Evolutionary conservation across 306 rosid species (phyloP).

Genomic region (Sophora flavescens): DNA sequence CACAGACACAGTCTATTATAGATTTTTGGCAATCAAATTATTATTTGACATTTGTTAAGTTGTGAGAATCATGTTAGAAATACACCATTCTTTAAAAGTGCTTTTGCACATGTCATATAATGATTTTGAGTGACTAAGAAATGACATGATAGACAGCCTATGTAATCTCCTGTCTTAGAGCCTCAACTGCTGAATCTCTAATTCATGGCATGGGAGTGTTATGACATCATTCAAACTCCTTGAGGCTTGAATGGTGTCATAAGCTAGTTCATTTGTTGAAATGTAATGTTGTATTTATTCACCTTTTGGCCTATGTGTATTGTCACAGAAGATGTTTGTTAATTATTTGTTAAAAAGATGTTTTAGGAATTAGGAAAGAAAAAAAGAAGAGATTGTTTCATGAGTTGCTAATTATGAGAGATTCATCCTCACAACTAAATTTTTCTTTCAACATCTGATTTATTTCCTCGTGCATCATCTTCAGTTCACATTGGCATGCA

Average conservation of each 20-base stretch:
- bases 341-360: neutral
- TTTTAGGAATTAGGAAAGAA: neutral
- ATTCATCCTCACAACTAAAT: constrained; percentile 2
- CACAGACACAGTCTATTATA: neutral
- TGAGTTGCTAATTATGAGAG: neutral
- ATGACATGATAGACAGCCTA: no score
- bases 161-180: no score
- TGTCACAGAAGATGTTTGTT: neutral
- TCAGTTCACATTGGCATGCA: constrained; percentile 96
- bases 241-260: constrained; percentile 1
- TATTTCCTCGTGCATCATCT: constrained; percentile 19
- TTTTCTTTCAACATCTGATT: constrained; percentile 23
- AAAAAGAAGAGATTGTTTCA: neutral
- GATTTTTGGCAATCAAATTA: neutral
- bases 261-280: constrained; percentile 12
- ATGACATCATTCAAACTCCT: no score
- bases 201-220: no score
- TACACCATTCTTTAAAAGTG: neutral
- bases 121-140: no score
- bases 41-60: neutral
- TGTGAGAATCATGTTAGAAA: neutral
- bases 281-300: constrained; percentile 1
- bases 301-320: no score
- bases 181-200: no score
- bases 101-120: no score